Evolutionary conservation across 306 rosid genomes (phyloP).

Genomic region (Acacia confusa): DNA sequence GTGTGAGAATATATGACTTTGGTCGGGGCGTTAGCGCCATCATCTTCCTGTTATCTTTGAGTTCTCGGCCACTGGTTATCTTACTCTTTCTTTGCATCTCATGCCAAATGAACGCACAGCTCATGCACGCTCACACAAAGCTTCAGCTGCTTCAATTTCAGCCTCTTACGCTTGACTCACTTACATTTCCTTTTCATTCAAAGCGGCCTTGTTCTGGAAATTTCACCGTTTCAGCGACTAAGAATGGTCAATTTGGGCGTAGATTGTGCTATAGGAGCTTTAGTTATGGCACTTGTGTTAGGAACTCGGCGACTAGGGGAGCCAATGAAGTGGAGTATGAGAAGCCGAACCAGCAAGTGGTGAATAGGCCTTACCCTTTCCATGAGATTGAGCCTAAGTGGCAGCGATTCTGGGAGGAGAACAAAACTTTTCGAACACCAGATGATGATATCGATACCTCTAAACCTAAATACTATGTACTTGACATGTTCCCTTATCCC

Average conservation of each 20-base stretch:
- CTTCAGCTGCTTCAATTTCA: conserved; percentile 32
- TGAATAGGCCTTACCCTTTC: conserved; percentile 68
- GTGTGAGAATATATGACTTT: no score
- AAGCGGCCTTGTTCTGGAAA: conserved; percentile 35
- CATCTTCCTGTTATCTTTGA: conserved; percentile 14
- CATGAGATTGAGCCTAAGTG: conserved; percentile 84
- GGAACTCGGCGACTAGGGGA: conserved; percentile 37
- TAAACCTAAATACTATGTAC: conserved; percentile 91
- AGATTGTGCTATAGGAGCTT: conserved; percentile 30
- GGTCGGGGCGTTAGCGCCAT: not conserved
- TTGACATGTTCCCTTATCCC: conserved; percentile 98
- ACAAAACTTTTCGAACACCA: conserved; percentile 74
- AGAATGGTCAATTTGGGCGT: conserved; percentile 27
- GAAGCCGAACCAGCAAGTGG: conserved; percentile 38
- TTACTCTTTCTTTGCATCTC: conserved; percentile 19
- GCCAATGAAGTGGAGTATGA: conserved; percentile 32
- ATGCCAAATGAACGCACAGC: conserved; percentile 50
- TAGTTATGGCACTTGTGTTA: conserved; percentile 23
- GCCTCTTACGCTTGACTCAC: conserved; percentile 25
- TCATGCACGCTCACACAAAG: conserved; percentile 28
- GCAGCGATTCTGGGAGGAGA: conserved; percentile 83
- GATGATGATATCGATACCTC: conserved; percentile 80
- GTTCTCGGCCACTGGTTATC: conserved; percentile 19
- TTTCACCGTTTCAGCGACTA: conserved; percentile 17
- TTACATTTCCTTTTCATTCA: conserved; percentile 29